A percentile compares a stretch with the other conserved stretches of the same genome.
phyloP scores from a whole-genome alignment of 495 filamentous ascomycete genomes.

The Extremus antarcticus region DNA sequence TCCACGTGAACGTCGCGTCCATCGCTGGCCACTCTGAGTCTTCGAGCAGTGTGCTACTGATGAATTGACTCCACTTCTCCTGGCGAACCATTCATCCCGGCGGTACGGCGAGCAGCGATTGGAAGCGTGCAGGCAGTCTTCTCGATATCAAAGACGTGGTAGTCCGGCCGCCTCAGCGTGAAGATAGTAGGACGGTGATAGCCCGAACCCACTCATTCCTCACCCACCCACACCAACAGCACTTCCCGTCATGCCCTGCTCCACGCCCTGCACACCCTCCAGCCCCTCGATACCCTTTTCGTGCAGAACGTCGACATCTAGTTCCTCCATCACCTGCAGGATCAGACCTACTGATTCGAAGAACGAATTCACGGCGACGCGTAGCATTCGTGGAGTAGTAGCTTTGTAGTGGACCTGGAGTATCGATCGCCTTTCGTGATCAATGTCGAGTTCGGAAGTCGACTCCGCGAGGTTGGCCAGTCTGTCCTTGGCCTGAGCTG shows the following conservation, averaged over 20 bases:
- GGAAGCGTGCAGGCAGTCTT: too few relatives aligned
- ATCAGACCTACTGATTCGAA: slow-evolving; percentile 82
- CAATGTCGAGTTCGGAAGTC: not conserved
- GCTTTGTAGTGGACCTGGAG: slow-evolving; percentile 72
- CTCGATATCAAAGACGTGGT: too few relatives aligned
- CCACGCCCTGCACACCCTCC: slow-evolving; percentile 31
- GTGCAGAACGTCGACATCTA: slow-evolving; percentile 75
- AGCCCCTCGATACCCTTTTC: slow-evolving; percentile 25
- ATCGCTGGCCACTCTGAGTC: too few relatives aligned
- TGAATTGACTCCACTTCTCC: too few relatives aligned
- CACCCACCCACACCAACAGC: slow-evolving; percentile 1
- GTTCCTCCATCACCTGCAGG: slow-evolving; percentile 72
- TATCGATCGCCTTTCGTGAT: slow-evolving; percentile 35
- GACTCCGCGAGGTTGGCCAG: not conserved
- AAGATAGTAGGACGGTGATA: too few relatives aligned
- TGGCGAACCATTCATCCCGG: too few relatives aligned
- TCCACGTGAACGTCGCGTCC: too few relatives aligned
- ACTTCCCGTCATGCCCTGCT: slow-evolving; percentile 20
- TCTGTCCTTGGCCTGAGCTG: not conserved
- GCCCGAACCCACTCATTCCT: too few relatives aligned
- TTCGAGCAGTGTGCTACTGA: too few relatives aligned
- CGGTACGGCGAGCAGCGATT: too few relatives aligned
- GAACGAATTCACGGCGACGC: slow-evolving; percentile 96
- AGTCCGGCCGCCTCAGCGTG: too few relatives aligned
- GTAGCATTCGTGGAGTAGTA: slow-evolving; percentile 89